Evolutionary conservation across 2,329 filamentous ascomycete species (phyloP).

Genomic region (Aspergillus calidoustus): DNA sequence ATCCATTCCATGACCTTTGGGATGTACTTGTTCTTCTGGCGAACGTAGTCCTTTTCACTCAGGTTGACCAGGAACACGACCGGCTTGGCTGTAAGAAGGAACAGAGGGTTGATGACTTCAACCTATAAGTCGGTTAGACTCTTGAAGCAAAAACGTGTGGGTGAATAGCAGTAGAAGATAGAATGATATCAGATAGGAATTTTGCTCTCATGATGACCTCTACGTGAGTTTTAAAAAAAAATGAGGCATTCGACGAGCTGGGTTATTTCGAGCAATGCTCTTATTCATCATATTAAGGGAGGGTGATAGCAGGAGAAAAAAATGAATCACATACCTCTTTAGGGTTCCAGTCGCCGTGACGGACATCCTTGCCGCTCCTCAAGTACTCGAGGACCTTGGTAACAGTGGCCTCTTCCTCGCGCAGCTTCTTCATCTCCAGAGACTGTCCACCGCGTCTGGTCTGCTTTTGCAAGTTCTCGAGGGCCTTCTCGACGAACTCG

Average conservation of each 20-base stretch:
- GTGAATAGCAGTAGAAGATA: conserved; percentile 22
- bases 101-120: conserved; percentile 95
- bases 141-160: conserved; percentile 24
- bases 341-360: conserved; percentile 84
- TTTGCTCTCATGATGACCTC: conserved; percentile 87
- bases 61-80: conserved; percentile 97
- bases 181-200: conserved; percentile 66
- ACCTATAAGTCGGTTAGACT: conserved; percentile 62
- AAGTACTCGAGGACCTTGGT: conserved; percentile 85
- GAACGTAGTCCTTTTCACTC: conserved; percentile 94
- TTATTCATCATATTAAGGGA: conserved; percentile 83
- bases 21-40: conserved; percentile 99
- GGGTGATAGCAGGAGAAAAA: conserved; percentile 30
- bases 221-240: conserved; percentile 63
- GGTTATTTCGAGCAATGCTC: conserved; percentile 94
- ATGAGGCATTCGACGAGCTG: conserved; percentile 98
- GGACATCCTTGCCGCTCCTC: conserved; percentile 88
- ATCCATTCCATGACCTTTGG: conserved; percentile 94
- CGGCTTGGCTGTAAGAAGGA: conserved; percentile 93
- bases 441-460: conserved; percentile 92
- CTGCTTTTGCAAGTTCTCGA: conserved; percentile 91
- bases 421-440: conserved; percentile 96
- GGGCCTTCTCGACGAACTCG: conserved; percentile 95
- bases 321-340: conserved; percentile 76
- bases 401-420: conserved; percentile 90